Evolutionary conservation across 371 early-diverging fungal genomes (phyloP).

Genomic region (Lichtheimia corymbifera): DNA sequence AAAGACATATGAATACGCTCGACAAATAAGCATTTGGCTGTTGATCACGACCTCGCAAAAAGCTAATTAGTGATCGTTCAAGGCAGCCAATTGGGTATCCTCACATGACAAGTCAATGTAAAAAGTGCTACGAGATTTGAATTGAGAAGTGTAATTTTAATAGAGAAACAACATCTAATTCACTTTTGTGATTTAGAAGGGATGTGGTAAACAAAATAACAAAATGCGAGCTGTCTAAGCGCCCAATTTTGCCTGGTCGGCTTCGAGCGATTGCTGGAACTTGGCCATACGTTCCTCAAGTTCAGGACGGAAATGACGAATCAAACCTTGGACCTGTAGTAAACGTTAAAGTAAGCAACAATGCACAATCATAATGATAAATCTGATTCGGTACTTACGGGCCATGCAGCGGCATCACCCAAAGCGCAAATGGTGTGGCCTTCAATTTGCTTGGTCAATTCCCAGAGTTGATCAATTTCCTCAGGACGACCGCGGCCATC

Average conservation of each 20-base stretch:
- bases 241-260: constrained; percentile 2
- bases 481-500: constrained; percentile 80
- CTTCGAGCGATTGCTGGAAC: constrained; percentile 36
- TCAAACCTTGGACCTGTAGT: constrained; percentile 72
- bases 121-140: too few relatives aligned
- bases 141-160: too few relatives aligned
- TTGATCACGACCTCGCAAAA: too few relatives aligned
- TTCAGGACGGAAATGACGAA: constrained; percentile 93
- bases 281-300: constrained; percentile 84
- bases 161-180: too few relatives aligned
- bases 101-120: too few relatives aligned
- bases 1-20: too few relatives aligned
- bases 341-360: background rate
- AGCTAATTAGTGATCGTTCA: too few relatives aligned
- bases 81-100: too few relatives aligned
- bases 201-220: background rate
- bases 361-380: too few relatives aligned
- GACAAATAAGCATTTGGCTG: too few relatives aligned
- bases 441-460: constrained; percentile 94
- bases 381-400: constrained; percentile 37
- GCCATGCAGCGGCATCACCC: constrained; percentile 99
- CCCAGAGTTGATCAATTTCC: constrained; percentile 87
- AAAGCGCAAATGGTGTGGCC: constrained; percentile 98
- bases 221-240: constrained; percentile 6
- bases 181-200: too few relatives aligned